These are phyloP conservation scores for Saururus chinensis DNA, from an alignment of 164 flowering plant species.

Conservation along the genomic window DNA sequence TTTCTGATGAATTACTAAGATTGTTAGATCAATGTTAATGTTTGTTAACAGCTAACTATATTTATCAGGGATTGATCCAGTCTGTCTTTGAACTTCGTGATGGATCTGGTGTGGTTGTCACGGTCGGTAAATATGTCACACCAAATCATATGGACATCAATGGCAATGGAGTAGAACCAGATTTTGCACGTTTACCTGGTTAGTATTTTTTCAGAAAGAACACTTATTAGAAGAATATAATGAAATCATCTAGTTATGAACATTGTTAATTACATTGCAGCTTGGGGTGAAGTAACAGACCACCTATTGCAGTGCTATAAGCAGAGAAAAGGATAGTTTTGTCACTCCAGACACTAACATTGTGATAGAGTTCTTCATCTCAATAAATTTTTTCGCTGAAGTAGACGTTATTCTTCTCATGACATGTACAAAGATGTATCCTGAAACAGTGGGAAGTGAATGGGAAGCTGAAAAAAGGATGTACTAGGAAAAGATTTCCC, in stretches of 20 bases:
- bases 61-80: constrained; percentile 75
- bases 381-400: too few relatives aligned
- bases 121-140: constrained; percentile 92
- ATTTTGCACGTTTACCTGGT: constrained; percentile 69
- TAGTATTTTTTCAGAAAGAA: constrained; percentile 1
- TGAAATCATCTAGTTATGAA: background rate
- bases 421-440: too few relatives aligned
- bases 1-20: background rate
- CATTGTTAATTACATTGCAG: constrained; percentile 26
- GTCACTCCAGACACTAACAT: constrained; percentile 14
- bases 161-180: constrained; percentile 88
- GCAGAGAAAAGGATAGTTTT: constrained; percentile 24
- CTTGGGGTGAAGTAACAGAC: constrained; percentile 52
- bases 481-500: too few relatives aligned
- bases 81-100: constrained; percentile 91
- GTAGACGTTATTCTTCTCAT: too few relatives aligned
- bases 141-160: constrained; percentile 85
- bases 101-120: constrained; percentile 94
- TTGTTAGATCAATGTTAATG: background rate
- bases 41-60: background rate
- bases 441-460: too few relatives aligned
- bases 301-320: constrained; percentile 47
- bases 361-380: background rate
- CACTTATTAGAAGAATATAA: background rate
- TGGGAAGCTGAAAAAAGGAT: too few relatives aligned